Conservation (phyloP, 495 filamentous ascomycete species). For the Xylaria grammica region DNA sequence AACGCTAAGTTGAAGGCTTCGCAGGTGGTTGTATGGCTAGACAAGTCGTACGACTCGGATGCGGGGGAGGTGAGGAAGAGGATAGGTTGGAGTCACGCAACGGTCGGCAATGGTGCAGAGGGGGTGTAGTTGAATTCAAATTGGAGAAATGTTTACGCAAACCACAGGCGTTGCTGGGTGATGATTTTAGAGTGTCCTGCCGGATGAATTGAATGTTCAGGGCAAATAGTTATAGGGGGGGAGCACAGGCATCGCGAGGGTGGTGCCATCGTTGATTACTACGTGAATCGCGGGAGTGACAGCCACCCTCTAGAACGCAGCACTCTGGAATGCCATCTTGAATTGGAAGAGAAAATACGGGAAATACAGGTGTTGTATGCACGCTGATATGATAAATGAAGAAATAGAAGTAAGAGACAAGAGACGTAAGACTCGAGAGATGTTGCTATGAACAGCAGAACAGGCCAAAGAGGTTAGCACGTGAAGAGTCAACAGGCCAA, state of each 20-base stretch:
- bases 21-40: slow-evolving; percentile 4
- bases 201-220: slow-evolving; percentile 20
- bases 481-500: neutral
- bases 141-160: slow-evolving; percentile 16
- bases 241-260: slow-evolving; percentile 44
- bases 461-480: slow-evolving; percentile 4
- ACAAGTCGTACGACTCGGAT: slow-evolving; percentile 10
- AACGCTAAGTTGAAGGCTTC: neutral
- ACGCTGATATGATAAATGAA: neutral
- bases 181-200: neutral
- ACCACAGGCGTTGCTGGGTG: slow-evolving; percentile 5
- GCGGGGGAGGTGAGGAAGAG: slow-evolving; percentile 7
- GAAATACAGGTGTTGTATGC: neutral
- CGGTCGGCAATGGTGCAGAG: slow-evolving; percentile 21
- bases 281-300: slow-evolving; percentile 41
- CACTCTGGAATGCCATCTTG: slow-evolving; percentile 47
- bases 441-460: slow-evolving; percentile 2
- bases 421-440: no score
- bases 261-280: slow-evolving; percentile 51
- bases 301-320: slow-evolving; percentile 59
- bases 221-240: slow-evolving; percentile 25
- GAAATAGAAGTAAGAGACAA: no score
- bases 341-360: neutral
- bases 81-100: slow-evolving; percentile 29
- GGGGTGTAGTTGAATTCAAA: slow-evolving; percentile 5